phyloP scores from a whole-genome alignment of 495 filamentous ascomycete genomes.

The Penicillium cosmopolitanum region DNA sequence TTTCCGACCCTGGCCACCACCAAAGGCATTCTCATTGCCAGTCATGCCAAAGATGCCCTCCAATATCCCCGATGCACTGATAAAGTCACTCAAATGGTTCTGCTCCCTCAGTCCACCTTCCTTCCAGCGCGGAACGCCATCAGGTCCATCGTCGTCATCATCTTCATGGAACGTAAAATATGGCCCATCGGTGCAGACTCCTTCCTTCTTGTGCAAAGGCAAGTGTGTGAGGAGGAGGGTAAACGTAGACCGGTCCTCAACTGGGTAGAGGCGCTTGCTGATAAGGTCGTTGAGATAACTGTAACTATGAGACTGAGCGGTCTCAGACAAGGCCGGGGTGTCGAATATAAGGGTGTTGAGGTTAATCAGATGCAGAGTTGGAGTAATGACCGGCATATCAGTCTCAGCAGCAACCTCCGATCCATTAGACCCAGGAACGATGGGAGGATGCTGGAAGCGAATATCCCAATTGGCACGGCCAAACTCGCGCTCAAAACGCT shows the following conservation, averaged over 20 bases:
- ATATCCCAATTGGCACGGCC: constrained; percentile 88
- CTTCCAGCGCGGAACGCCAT: constrained; percentile 33
- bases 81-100: constrained; percentile 77
- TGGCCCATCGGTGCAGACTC: constrained; percentile 82
- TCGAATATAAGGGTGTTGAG: constrained; percentile 94
- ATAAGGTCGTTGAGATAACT: constrained; percentile 75
- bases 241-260: constrained; percentile 66
- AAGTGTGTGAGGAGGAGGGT: constrained; percentile 91
- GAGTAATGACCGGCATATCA: constrained; percentile 33
- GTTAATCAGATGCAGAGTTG: constrained; percentile 73
- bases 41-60: constrained; percentile 80
- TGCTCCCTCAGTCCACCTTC: constrained; percentile 81
- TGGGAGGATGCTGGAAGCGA: constrained; percentile 58
- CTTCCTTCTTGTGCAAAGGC: constrained; percentile 80
- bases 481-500: constrained; percentile 80
- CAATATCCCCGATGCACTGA: constrained; percentile 65
- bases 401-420: constrained; percentile 9
- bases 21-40: constrained; percentile 54
- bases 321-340: constrained; percentile 66
- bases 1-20: constrained; percentile 62
- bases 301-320: constrained; percentile 74
- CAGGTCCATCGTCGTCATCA: constrained; percentile 43
- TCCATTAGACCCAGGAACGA: constrained; percentile 28
- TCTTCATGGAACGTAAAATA: constrained; percentile 71
- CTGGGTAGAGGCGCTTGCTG: constrained; percentile 60